Conservation (phyloP, 148 eudicot genomes). For the Rhododendron simsii region DNA sequence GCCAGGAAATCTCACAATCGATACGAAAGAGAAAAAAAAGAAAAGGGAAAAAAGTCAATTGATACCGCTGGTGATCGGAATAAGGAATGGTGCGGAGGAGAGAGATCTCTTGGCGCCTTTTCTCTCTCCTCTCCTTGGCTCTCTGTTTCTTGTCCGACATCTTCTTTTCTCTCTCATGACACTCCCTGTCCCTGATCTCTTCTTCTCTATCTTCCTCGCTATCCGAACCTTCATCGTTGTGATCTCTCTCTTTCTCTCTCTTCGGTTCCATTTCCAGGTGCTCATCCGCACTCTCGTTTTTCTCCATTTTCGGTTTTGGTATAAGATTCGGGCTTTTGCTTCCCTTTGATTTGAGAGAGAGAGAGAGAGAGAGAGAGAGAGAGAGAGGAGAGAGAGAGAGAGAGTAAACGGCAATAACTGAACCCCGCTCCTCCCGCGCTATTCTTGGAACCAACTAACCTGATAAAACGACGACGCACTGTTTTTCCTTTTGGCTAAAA, state of each 20-base stretch:
- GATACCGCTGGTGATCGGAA: conserved; percentile 75
- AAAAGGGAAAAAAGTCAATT: not conserved
- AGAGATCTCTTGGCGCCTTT: conserved; percentile 79
- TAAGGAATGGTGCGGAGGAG: conserved; percentile 87
- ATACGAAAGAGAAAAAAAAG: not conserved
- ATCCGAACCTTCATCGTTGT: not conserved
- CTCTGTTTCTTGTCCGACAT: conserved; percentile 47
- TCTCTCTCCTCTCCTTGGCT: conserved; percentile 60
- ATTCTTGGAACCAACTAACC: not conserved
- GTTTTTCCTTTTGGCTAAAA: not conserved
- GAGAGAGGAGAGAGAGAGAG: not conserved
- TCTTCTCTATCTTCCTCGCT: conserved; percentile 11
- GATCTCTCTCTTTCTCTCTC: not conserved
- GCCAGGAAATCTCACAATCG: not conserved
- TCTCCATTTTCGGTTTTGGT: not conserved
- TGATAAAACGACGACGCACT: not conserved
- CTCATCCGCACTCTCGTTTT: not conserved
- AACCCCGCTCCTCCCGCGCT: not conserved
- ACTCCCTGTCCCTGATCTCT: conserved; percentile 4
- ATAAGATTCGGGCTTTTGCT: not conserved
- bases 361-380: not conserved
- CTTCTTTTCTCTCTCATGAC: conserved; percentile 7
- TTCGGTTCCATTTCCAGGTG: not conserved
- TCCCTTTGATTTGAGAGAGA: not conserved
- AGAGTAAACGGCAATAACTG: not conserved